Conservation (phyloP, 208 protist species). For the Leishmania gerbilli region DNA sequence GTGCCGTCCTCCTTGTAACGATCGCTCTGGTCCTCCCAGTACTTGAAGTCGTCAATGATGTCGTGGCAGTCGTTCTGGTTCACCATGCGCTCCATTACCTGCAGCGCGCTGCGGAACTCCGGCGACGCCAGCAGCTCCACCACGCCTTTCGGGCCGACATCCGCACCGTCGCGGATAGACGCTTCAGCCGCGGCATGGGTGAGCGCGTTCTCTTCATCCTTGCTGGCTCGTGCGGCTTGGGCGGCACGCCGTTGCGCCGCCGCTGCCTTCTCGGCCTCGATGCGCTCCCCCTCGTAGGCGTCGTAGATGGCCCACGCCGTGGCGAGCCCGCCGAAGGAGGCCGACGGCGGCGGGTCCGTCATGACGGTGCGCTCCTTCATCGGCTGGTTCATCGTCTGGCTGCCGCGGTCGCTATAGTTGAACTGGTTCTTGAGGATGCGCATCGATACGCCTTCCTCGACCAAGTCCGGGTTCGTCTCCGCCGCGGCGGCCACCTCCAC, state of each 20-base stretch:
- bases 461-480: conserved; percentile 83
- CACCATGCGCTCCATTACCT: conserved; percentile 97
- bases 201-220: conserved; percentile 69
- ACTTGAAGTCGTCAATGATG: conserved; percentile 97
- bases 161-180: conserved; percentile 12
- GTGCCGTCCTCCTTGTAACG: conserved; percentile 94
- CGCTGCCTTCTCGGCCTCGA: conserved; percentile 76
- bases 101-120: conserved; percentile 66
- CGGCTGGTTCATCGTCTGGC: conserved; percentile 95
- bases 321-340: conserved; percentile 83
- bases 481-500: conserved; percentile 73
- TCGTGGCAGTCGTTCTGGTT: conserved; percentile 98
- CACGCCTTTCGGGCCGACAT: conserved; percentile 31
- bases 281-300: conserved; percentile 93
- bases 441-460: conserved; percentile 83
- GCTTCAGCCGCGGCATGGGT: conserved; percentile 14
- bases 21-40: conserved; percentile 97
- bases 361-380: conserved; percentile 80
- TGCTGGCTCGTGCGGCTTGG: conserved; percentile 61
- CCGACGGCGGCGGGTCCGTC: conserved; percentile 93
- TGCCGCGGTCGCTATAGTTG: conserved; percentile 97
- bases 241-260: conserved; percentile 68
- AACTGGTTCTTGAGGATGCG: conserved; percentile 97
- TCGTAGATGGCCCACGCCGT: conserved; percentile 97
- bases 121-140: conserved; percentile 70